Conservation (phyloP, 495 filamentous ascomycete genomes). For the Trichocladium antarcticum region DNA sequence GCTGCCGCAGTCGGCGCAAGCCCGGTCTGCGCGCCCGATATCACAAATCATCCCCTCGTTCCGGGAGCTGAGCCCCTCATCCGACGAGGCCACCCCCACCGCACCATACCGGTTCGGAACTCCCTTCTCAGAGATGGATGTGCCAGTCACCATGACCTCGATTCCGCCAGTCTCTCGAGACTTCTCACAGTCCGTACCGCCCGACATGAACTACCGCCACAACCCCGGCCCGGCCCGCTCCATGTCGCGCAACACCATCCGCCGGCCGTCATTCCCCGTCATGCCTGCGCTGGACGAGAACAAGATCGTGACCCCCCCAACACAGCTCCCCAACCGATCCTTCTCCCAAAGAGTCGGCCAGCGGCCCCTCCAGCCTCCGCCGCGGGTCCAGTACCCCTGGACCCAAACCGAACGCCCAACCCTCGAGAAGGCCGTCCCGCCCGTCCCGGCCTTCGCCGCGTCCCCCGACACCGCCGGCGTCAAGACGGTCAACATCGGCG, state of each 20-base stretch:
- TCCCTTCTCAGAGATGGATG: slow-evolving; percentile 80
- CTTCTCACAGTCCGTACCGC: slow-evolving; percentile 78
- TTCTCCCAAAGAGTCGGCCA: slow-evolving; percentile 26
- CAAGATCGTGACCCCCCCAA: slow-evolving; percentile 22
- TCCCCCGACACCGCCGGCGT: slow-evolving; percentile 6
- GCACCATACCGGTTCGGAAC: slow-evolving; percentile 61
- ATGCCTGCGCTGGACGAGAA: slow-evolving; percentile 49
- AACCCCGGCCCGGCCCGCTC: slow-evolving; percentile 33
- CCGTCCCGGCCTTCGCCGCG: slow-evolving; percentile 16
- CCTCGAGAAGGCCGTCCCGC: slow-evolving; percentile 31
- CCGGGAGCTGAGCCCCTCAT: slow-evolving; percentile 43
- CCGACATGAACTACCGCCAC: slow-evolving; percentile 69
- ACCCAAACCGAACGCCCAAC: slow-evolving; percentile 29
- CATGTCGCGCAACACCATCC: slow-evolving; percentile 44
- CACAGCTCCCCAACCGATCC: slow-evolving; percentile 20
- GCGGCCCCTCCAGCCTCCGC: slow-evolving; percentile 34
- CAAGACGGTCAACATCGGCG: slow-evolving; percentile 44
- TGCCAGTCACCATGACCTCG: slow-evolving; percentile 67
- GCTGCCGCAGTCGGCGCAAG: slow-evolving; percentile 20
- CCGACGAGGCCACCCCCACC: slow-evolving; percentile 38
- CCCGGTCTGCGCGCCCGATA: slow-evolving; percentile 20
- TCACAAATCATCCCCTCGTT: slow-evolving; percentile 35
- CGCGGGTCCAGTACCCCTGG: slow-evolving; percentile 41
- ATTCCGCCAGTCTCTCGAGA: slow-evolving; percentile 59
- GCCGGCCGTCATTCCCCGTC: slow-evolving; percentile 46